Evolutionary conservation across 495 filamentous ascomycete genomes (phyloP), one percentile per base, ranked within the genome.

Genomic region (Tuber magnatum): DNA sequence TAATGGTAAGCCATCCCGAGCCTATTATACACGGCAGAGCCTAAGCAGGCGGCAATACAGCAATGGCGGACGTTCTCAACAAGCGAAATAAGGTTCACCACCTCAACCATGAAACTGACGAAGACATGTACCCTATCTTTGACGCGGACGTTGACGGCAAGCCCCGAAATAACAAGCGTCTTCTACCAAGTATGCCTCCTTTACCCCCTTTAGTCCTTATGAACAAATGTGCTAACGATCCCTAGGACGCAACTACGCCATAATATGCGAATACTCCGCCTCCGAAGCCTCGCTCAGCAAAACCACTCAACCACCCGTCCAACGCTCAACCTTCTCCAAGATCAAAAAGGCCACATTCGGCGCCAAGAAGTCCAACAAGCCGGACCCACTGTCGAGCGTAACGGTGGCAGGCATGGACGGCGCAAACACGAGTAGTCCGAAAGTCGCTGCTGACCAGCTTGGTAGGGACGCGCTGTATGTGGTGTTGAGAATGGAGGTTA

Each of bases 101-200:
- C 82, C 87, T 94, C 39, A 90, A 94, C 83, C 83, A 85, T 72
- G 87, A 94, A 76, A 97, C 95, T 0, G 93, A 98, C 74, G 95
- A 99, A 84, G 90, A 94, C 81, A 94, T 98, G 91, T 93, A 97
- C 72, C 93, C 95, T 2, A 89, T 98, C 72, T 99, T 99, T 83
- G 87, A 86, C 0, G 89, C 92, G 71, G 95, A 97, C 80, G 93
- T 97, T 3, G 93, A 97, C 80, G 92, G 92, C 68, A 94, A 93
- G 81, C 86, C 89, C 18, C 89, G 95, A 76, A 97, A 96, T 81
- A 99, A 99, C 84, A 94, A 93, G 79, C 88, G 89, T 73, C 85
- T 99, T n/a, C 87, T 99, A 20, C 94, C 94, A 41, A 90, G 96
- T 86, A 84, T n/a, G 83, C 82, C 22, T 14, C 39, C 16, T 68